Conservation (phyloP, 495 filamentous ascomycete genomes). For the Xylaria cubensis region DNA sequence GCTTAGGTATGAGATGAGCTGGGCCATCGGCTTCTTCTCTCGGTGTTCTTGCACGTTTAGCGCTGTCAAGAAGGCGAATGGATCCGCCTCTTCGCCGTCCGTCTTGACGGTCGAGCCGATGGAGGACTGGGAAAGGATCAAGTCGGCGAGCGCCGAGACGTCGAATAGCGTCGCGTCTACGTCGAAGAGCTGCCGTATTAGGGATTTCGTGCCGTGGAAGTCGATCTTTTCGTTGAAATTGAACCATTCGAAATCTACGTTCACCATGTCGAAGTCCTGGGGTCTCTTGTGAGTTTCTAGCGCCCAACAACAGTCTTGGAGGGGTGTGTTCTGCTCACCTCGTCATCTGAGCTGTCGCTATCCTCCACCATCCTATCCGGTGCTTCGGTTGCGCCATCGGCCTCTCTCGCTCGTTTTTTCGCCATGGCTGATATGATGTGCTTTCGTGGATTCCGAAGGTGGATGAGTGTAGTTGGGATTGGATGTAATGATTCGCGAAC, state of each 20-base stretch:
- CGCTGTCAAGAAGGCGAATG: constrained; percentile 92
- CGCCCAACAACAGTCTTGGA: too few species aligned
- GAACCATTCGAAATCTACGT: constrained; percentile 98
- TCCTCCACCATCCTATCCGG: constrained; percentile 55
- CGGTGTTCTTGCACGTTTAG: constrained; percentile 84
- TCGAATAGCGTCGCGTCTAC: constrained; percentile 83
- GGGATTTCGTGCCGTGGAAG: constrained; percentile 91
- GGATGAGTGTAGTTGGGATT: neutral
- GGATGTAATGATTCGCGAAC: neutral
- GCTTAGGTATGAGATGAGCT: constrained; percentile 74
- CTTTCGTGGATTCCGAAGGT: neutral
- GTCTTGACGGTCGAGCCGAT: constrained; percentile 96
- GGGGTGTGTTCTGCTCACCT: constrained; percentile 38
- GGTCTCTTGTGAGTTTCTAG: constrained; percentile 19
- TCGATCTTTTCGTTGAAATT: constrained; percentile 89
- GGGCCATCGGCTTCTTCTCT: constrained; percentile 71
- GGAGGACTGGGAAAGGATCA: constrained; percentile 86
- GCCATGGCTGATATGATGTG: constrained; percentile 43
- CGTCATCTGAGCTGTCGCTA: constrained; percentile 54
- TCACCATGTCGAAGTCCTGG: constrained; percentile 86
- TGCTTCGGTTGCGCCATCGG: constrained; percentile 49
- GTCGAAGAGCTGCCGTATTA: constrained; percentile 94
- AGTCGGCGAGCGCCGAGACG: constrained; percentile 81
- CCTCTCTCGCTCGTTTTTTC: constrained; percentile 56
- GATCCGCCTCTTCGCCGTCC: constrained; percentile 90